A percentile compares a stretch with the other conserved stretches of the same genome.
Evolutionary conservation across 2,329 filamentous ascomycete genomes (phyloP).

Genomic region (Penicillium concentricum): DNA sequence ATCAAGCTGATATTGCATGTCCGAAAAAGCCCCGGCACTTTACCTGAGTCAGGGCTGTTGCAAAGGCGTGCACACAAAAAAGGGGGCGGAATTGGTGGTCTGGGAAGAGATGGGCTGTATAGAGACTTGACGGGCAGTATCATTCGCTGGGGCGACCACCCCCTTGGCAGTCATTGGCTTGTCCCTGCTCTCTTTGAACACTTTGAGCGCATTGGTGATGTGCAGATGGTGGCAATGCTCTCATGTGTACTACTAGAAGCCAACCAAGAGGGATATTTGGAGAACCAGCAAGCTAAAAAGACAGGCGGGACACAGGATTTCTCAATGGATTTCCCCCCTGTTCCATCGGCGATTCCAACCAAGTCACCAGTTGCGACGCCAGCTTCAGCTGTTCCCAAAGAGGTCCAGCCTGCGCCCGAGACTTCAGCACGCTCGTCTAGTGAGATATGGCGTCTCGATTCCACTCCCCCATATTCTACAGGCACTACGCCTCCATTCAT

Average conservation of each 20-base stretch:
- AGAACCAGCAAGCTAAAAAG: conserved; percentile 27
- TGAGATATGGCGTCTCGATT: conserved; percentile 51
- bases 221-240: conserved; percentile 66
- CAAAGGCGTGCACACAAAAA: conserved; percentile 50
- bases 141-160: conserved; percentile 58
- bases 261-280: conserved; percentile 41
- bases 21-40: conserved; percentile 68
- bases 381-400: conserved; percentile 35
- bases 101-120: conserved; percentile 28
- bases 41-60: conserved; percentile 57
- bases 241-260: conserved; percentile 59
- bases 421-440: conserved; percentile 53
- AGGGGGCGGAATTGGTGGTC: conserved; percentile 36
- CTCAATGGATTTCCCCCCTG: conserved; percentile 49
- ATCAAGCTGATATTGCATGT: conserved; percentile 73
- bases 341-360: conserved; percentile 40
- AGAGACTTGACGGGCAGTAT: conserved; percentile 43
- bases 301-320: conserved; percentile 46
- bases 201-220: conserved; percentile 60
- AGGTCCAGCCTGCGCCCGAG: conserved; percentile 36
- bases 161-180: conserved; percentile 56
- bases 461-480: conserved; percentile 53
- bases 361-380: conserved; percentile 43
- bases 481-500: conserved; percentile 52
- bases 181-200: conserved; percentile 58